Evolutionary conservation across 371 early-diverging fungal genomes (phyloP).

Genomic region (Caulochytrium protostelioides): DNA sequence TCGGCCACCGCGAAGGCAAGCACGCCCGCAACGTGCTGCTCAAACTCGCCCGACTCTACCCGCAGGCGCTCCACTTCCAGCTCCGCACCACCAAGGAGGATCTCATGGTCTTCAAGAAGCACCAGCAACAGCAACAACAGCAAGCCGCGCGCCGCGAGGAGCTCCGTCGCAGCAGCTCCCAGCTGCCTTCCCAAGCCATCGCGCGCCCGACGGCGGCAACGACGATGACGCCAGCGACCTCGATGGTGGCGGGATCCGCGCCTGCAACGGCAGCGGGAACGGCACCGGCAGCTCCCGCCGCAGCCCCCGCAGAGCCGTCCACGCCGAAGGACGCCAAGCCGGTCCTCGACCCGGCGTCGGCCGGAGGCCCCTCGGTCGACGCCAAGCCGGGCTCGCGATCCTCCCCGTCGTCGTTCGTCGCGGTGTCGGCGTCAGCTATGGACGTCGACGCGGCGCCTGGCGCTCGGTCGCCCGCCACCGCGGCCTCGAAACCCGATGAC

Average conservation of each 20-base stretch:
- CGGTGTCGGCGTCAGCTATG: conserved; percentile 3
- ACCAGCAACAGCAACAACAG: conserved; percentile 6
- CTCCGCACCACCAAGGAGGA: conserved; percentile 85
- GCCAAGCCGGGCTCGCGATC: conserved; percentile 1
- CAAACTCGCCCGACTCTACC: conserved; percentile 81
- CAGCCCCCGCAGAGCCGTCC: conserved; percentile 9
- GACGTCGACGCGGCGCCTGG: conserved; percentile 4
- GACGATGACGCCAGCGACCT: not conserved
- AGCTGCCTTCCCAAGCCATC: no score
- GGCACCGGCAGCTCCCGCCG: conserved; percentile 5
- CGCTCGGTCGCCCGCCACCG: conserved; percentile 5
- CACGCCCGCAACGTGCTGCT: conserved; percentile 62
- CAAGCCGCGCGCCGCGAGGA: conserved; percentile 1
- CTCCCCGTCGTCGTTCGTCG: conserved; percentile 1
- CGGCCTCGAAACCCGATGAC: conserved; percentile 10
- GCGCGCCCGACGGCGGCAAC: no score
- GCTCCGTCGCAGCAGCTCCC: no score
- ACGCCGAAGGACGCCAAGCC: no score
- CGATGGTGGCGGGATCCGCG: not conserved
- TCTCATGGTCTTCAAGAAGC: conserved; percentile 34
- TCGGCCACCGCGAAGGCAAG: conserved; percentile 55
- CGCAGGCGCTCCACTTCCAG: conserved; percentile 90
- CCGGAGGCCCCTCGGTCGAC: conserved; percentile 6
- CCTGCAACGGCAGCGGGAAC: conserved; percentile 3
- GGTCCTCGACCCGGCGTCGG: no score